Percentiles rank a stretch among this genome's conserved stretches.
Conservation (phyloP, 2,329 filamentous ascomycete species). For the Ustulina deusta region DNA sequence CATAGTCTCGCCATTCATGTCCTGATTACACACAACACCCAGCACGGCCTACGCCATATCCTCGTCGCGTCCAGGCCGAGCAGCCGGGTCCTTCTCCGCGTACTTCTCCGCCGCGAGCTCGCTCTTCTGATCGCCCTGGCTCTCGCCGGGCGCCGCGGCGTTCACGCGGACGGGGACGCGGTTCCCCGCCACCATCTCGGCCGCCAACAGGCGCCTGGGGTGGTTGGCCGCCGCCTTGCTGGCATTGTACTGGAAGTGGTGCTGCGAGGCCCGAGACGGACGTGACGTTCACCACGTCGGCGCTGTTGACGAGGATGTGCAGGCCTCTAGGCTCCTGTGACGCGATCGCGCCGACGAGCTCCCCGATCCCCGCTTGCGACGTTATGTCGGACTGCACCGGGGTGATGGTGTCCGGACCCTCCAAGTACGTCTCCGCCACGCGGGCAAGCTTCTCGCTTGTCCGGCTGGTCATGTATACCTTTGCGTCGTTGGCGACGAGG, state of each 20-base stretch:
- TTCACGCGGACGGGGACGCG: slow-evolving; percentile 75
- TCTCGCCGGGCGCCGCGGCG: slow-evolving; percentile 76
- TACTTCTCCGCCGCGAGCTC: slow-evolving; percentile 68
- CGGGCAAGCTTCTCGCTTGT: slow-evolving; percentile 72
- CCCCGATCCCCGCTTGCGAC: slow-evolving; percentile 68
- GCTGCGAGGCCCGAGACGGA: slow-evolving; percentile 74
- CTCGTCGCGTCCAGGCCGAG: slow-evolving; percentile 74
- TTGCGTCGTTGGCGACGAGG: slow-evolving; percentile 74
- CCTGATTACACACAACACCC: slow-evolving; percentile 60
- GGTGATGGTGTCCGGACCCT: slow-evolving; percentile 67
- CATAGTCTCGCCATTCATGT: slow-evolving; percentile 58
- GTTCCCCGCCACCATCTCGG: slow-evolving; percentile 68
- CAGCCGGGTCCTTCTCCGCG: slow-evolving; percentile 71
- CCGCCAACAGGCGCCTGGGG: slow-evolving; percentile 72
- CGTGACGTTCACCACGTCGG: slow-evolving; percentile 76
- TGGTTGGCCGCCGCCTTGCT: slow-evolving; percentile 75
- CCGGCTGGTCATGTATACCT: slow-evolving; percentile 77
- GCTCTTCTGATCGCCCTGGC: slow-evolving; percentile 67
- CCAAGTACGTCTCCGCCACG: slow-evolving; percentile 68
- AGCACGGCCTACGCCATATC: slow-evolving; percentile 78
- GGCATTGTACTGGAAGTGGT: slow-evolving; percentile 74
- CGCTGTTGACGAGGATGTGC: slow-evolving; percentile 76
- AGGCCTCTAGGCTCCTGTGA: slow-evolving; percentile 66
- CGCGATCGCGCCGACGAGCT: slow-evolving; percentile 68
- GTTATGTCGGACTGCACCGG: slow-evolving; percentile 72